Evolutionary conservation across 768 basidiomycete species (phyloP).

Genomic region (Leccinum variicolor): DNA sequence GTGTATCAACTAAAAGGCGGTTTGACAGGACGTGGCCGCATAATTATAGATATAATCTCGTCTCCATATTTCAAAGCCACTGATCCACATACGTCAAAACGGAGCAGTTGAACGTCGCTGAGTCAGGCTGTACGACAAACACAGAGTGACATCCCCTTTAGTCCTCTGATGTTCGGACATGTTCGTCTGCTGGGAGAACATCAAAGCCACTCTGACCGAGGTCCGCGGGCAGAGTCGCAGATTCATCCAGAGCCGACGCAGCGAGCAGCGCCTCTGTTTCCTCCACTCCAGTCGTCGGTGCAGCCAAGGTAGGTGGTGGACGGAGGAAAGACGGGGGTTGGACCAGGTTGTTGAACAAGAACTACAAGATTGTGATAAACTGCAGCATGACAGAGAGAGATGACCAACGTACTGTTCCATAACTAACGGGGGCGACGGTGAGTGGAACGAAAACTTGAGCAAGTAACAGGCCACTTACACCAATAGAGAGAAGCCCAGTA

Average conservation of each 20-base stretch:
- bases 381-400: slow-evolving; percentile 4
- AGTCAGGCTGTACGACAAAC: neutral
- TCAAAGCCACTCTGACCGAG: slow-evolving; percentile 84
- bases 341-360: slow-evolving; percentile 88
- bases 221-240: slow-evolving; percentile 76
- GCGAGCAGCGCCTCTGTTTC: slow-evolving; percentile 53
- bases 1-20: slow-evolving; percentile 4
- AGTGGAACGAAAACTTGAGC: slow-evolving; percentile 4
- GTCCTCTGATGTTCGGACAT: slow-evolving; percentile 21
- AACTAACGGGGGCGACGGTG: slow-evolving; percentile 41
- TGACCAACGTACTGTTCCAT: slow-evolving; percentile 67
- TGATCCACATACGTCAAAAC: neutral
- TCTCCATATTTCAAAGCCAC: neutral
- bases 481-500: slow-evolving; percentile 80
- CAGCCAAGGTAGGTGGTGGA: slow-evolving; percentile 34
- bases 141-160: slow-evolving; percentile 2
- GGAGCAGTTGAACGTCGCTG: neutral
- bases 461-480: slow-evolving; percentile 58
- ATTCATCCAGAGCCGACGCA: slow-evolving; percentile 59
- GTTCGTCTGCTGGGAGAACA: slow-evolving; percentile 57
- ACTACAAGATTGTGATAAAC: slow-evolving; percentile 39
- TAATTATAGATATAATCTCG: neutral
- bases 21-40: neutral
- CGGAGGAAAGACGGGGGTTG: slow-evolving; percentile 57
- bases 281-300: slow-evolving; percentile 44